These are phyloP conservation scores for Rhizoctonia solani DNA, from an alignment of 1,284 basidiomycete species.

Conservation along the genomic window DNA sequence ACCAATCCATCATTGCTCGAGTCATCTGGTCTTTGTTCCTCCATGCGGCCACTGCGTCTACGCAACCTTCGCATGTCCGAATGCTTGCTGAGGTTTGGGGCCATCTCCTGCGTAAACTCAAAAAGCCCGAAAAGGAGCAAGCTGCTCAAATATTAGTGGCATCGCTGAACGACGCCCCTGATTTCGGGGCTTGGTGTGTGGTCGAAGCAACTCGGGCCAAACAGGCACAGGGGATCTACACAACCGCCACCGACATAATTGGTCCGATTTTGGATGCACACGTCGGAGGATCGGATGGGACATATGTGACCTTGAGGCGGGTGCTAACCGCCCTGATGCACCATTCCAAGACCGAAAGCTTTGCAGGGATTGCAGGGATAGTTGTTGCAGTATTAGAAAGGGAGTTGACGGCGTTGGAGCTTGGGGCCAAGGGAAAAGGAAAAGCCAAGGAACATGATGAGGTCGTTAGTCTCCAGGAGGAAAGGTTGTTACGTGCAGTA, in stretches of 20 bases:
- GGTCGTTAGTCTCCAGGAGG: not conserved
- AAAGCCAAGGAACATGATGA: not conserved
- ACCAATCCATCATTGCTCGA: slow-evolving; percentile 59
- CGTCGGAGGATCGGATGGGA: slow-evolving; percentile 51
- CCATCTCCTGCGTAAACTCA: slow-evolving; percentile 64
- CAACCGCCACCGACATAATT: slow-evolving; percentile 21
- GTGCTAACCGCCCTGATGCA: slow-evolving; percentile 78
- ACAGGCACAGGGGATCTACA: slow-evolving; percentile 61
- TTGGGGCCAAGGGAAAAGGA: not conserved
- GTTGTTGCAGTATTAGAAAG: slow-evolving; percentile 41
- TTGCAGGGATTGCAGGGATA: slow-evolving; percentile 60
- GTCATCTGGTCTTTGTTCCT: slow-evolving; percentile 62
- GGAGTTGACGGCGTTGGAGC: slow-evolving; percentile 7
- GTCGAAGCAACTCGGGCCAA: slow-evolving; percentile 53
- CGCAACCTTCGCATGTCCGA: slow-evolving; percentile 63
- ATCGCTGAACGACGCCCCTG: slow-evolving; percentile 35
- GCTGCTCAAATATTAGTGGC: slow-evolving; percentile 56
- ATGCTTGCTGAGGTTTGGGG: slow-evolving; percentile 81
- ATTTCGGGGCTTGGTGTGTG: slow-evolving; percentile 60
- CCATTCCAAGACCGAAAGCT: slow-evolving; percentile 70
- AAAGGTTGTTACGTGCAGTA: slow-evolving; percentile 36
- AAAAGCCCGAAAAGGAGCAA: slow-evolving; percentile 55
- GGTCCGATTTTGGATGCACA: slow-evolving; percentile 58
- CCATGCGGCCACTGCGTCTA: slow-evolving; percentile 58
- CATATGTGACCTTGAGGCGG: slow-evolving; percentile 63